Evolutionary conservation across 2,329 filamentous ascomycete genomes (phyloP), one percentile per base, ranked within the genome.

Genomic region (Coleophoma crateriformis): DNA sequence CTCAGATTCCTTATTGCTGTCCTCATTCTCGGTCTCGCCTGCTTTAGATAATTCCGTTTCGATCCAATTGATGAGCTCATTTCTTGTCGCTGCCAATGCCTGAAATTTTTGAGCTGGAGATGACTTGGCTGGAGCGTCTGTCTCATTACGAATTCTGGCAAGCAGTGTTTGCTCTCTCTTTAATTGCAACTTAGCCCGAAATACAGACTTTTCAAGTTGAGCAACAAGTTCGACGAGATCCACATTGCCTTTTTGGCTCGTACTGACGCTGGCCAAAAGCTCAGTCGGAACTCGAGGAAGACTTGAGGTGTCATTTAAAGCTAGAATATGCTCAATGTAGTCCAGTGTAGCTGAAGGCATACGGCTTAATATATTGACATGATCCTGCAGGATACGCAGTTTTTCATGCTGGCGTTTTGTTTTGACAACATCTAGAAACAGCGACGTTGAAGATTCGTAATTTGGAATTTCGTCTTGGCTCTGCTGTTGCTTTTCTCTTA

Each of bases 31-130:
- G 7, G 44, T 41, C 12, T 64, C 61, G 32, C 57, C 58, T 14
- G 79, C 78, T 48, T 77, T 79, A 46, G 72, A 68, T 19, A 86
- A 66, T 61, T 85, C 83, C 5, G 67, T 69, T 62, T 86, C 82
- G 50, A 86, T 84, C 82, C 82, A 86, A 50, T 67, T 71, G 51
- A 86, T 85, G 46, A 86, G 71, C 53, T 80, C 78, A 46, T 77
- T 75, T 14, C 83, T 73, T 11, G 82, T 79, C 7, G 68, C 68
- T 39, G 72, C 74, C 10, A 86, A 66, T 13, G 82, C 82, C 44
- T 73, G 68, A 3, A 81, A 41, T 41, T 55, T 55, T 41, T 42
- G 33, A 15, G 50, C 51, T 42, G 49, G 42, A 20, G 35, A 38
- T 7, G 12, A 7, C 35, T 17, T 7, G 43, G 33, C 44, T 20